Evolutionary conservation across 441 rosid species (phyloP), one percentile per base, ranked within the genome.

Genomic region (Daphne laureola): DNA sequence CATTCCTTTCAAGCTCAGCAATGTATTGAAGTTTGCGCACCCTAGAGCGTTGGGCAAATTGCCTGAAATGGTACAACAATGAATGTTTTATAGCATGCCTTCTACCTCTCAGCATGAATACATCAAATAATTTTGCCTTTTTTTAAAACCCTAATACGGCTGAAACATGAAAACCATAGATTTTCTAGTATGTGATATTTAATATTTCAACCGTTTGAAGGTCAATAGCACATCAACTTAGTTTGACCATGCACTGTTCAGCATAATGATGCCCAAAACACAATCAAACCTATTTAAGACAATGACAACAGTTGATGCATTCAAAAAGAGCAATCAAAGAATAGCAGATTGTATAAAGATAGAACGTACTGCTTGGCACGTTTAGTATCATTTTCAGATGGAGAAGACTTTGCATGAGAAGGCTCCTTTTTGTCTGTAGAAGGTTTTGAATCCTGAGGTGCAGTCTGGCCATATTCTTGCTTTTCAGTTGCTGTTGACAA

Each of bases 21-120:
- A 95, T 91, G 79, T 91, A 91, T 76, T 95, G 99, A 63, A 95
- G 98, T 69, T 95, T 95, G 16, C 99, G 88, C 41, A 91, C 98
- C 60, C 99, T 71, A 50, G 99, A 95, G 25, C 99, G 90, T 61
- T 95, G 99, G 64, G 99, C 99, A 43, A 91, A 95, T 90, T 95
- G 99, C 84, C 99, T 95, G 71, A 71, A 79, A 14, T 25, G 53
- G 53, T 54, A 64, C 36, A 63, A 43, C 18, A 47, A 52, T 16
- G 53, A 45, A 17, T 43, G 46, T 67, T 31, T 61, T 14, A 43
- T 61, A 63, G 25, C 31, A 26, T 6, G 31, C 31, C 31, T 26
- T 6, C 31, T 26, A 26, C 31, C 31, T 31, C 38, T 31, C 38
- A 31, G 38, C 38, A 31, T 31, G 38, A 31, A 31, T 1, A 31